Base-by-base conservation (phyloP, 306 rosid species). In the Aeschynomene evenia region DNA sequence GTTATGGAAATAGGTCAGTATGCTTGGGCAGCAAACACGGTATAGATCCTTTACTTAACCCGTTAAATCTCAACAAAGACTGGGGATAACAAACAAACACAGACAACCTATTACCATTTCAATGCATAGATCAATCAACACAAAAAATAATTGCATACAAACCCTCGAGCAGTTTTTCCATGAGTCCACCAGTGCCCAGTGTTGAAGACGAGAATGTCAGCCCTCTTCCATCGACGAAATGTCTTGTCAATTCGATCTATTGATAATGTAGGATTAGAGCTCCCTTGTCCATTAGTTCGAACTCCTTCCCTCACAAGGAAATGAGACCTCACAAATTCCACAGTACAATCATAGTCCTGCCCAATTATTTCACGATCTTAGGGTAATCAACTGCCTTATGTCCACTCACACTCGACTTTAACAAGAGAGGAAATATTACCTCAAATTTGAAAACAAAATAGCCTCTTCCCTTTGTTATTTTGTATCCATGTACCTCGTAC, bases 141-240 rank as follows among this genome's bases (percentile, higher is more conserved):
- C 29, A 49, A 3, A 36, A 61, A 42, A 37, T 22, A 53, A 74
- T 53, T 65, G 82, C 76, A 76, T 64, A 68, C 95, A 52, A 75
- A 95, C 97, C 99, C 99, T 16, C 97, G 88, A 54, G 96, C 85
- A 67, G 95, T 95, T 88, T 95, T 95, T 73, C 99, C 99, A 87
- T 95, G 97, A 79, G 92, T 42, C 99, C 97, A 95, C 99, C 99
- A 91, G 73, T 95, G 99, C 55, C 95, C 99, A 14, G 99, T 91
- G 79, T 95, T 95, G 68, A 95, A 89, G 83, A 95, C 84, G 31
- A 95, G 96, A 85, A 95, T 91, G 82, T 91, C 88, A 79, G 95
- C 97, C 63, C 77, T 85, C 83, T 77, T 84, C 99, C 97, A 91
- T 19, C 95, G 95, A n/a, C 72, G 42, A 24, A 92, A 77, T 19